Percentiles rank a stretch among this genome's conserved stretches.
phyloP scores from a whole-genome alignment of 2,329 filamentous ascomycete genomes.

The Aureobasidium sp. region DNA sequence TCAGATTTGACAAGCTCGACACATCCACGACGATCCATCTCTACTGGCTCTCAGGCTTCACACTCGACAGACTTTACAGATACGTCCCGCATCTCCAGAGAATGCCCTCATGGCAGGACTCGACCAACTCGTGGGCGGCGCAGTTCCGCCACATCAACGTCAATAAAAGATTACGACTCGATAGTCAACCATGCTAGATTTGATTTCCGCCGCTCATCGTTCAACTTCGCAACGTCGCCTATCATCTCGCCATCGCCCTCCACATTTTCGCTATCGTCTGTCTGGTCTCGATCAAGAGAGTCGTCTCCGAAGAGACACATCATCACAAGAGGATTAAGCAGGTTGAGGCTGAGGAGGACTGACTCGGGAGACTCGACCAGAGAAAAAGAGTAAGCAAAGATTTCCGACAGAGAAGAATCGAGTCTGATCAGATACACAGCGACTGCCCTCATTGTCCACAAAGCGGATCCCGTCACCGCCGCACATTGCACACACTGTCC shows the following conservation, averaged over 20 bases:
- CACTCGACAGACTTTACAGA: constrained; percentile 29
- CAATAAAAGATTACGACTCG: constrained; percentile 29
- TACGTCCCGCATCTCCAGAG: constrained; percentile 27
- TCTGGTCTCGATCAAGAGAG: constrained; percentile 22
- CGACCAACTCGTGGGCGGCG: constrained; percentile 1
- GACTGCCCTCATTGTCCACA: constrained; percentile 29
- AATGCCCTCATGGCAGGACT: constrained; percentile 15
- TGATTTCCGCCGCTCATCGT: constrained; percentile 21
- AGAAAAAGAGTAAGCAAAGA: constrained; percentile 15
- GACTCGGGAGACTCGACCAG: constrained; percentile 23
- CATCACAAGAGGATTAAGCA: constrained; percentile 26
- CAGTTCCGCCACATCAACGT: constrained; percentile 24
- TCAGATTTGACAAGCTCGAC: constrained; percentile 12
- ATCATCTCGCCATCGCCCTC: constrained; percentile 26
- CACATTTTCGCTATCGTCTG: constrained; percentile 25
- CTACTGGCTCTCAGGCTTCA: constrained; percentile 27
- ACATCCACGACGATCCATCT: constrained; percentile 24
- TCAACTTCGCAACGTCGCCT: constrained; percentile 24
- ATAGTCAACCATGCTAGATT: constrained; percentile 24
- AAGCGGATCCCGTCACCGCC: constrained; percentile 21
- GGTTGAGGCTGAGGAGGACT: constrained; percentile 24
- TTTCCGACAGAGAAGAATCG: background rate
- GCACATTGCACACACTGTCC: constrained; percentile 27
- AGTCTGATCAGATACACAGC: background rate
- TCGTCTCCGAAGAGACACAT: constrained; percentile 28